Conservation (phyloP, 2,329 filamentous ascomycete genomes). For the Exophiala oligosperma region DNA sequence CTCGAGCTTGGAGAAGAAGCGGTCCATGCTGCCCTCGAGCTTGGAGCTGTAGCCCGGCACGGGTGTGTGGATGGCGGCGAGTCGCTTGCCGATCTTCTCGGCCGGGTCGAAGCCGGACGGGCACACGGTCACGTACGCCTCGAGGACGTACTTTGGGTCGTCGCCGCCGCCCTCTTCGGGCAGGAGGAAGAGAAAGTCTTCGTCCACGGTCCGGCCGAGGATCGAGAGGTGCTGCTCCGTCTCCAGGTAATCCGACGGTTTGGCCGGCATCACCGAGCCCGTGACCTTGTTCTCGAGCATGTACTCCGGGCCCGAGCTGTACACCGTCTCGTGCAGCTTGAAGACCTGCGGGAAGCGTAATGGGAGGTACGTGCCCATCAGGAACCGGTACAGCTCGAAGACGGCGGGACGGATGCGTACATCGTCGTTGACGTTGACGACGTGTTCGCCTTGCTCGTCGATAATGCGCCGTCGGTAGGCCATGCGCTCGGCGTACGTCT, state of each 20-base stretch:
- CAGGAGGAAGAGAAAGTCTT: constrained; percentile 61
- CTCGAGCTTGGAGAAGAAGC: constrained; percentile 58
- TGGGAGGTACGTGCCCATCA: constrained; percentile 57
- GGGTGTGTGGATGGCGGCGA: constrained; percentile 58
- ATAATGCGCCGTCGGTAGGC: constrained; percentile 51
- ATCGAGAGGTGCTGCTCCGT: constrained; percentile 36
- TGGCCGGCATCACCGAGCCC: constrained; percentile 40
- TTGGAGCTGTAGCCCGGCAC: constrained; percentile 60
- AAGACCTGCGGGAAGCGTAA: constrained; percentile 58
- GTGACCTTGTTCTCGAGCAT: constrained; percentile 50
- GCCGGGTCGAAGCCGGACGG: constrained; percentile 59
- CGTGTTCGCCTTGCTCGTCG: constrained; percentile 41
- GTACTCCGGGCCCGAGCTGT: constrained; percentile 30
- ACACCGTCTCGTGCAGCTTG: constrained; percentile 34
- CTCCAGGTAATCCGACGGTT: constrained; percentile 22
- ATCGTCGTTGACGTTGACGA: constrained; percentile 43
- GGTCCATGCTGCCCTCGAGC: constrained; percentile 61
- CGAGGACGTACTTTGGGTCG: constrained; percentile 51
- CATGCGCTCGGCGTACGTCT: constrained; percentile 57
- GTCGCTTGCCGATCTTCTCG: constrained; percentile 53
- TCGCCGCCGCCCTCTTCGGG: constrained; percentile 36
- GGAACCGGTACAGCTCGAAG: constrained; percentile 57
- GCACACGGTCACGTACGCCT: constrained; percentile 58
- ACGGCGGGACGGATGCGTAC: constrained; percentile 49
- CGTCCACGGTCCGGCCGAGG: constrained; percentile 56